Conservation (phyloP, 371 early-diverging fungal genomes). For the Mortierella sp. region DNA sequence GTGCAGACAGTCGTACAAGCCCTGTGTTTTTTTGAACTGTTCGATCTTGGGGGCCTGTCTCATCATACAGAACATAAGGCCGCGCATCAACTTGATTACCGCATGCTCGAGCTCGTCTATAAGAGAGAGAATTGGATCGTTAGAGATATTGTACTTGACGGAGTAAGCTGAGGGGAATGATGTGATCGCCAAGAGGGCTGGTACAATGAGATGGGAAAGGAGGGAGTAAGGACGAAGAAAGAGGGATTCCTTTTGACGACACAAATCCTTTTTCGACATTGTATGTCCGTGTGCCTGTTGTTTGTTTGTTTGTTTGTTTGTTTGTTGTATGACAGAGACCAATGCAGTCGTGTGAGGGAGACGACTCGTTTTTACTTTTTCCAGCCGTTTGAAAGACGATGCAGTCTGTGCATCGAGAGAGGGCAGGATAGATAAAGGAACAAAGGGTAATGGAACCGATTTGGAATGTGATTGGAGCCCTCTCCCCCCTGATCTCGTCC, state of each 20-base stretch:
- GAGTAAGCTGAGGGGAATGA: background rate
- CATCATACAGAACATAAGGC: constrained; percentile 89
- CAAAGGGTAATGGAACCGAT: background rate
- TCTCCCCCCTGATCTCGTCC: too few species aligned
- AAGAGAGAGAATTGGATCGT: background rate
- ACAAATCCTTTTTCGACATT: background rate
- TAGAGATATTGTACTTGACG: background rate
- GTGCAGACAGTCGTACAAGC: constrained; percentile 80
- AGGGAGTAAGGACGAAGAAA: background rate
- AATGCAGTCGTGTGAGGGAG: background rate
- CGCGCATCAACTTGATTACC: constrained; percentile 88
- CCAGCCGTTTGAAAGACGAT: background rate
- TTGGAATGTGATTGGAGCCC: background rate
- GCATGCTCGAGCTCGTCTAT: constrained; percentile 89
- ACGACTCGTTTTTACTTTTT: background rate
- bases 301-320: background rate
- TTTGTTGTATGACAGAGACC: background rate
- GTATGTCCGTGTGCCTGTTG: constrained; percentile 1
- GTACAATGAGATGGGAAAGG: background rate
- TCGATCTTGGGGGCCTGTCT: constrained; percentile 89
- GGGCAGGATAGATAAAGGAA: background rate
- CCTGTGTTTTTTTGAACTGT: constrained; percentile 84
- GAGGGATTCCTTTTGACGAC: background rate
- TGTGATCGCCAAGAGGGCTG: background rate
- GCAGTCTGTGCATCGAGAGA: background rate